Evolutionary conservation across 2,329 filamentous ascomycete species (phyloP), one percentile per base, ranked within the genome.

Genomic region (Pseudogymnoascus sp.): DNA sequence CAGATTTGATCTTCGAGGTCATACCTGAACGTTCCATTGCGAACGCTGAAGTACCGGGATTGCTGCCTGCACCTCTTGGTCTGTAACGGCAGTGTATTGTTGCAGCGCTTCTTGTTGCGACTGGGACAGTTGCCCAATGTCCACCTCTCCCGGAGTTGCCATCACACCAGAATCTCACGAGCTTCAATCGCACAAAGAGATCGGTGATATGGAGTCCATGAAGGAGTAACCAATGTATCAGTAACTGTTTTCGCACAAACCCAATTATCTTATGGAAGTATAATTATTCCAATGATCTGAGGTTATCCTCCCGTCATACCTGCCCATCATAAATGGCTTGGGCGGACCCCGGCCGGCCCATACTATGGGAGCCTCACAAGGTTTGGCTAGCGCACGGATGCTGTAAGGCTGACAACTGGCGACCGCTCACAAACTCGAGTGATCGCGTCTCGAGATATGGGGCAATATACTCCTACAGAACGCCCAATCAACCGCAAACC

Each of bases 21-120:
- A 38, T 75, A 92, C 90, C 80, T 93, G 90, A 0, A 96, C 89
- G 73, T 97, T 99, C 95, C 95, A 99, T 80, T 97, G 88, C 63
- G 92, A 96, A 66, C 92, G 82, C 68, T 88, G 84, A 1, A 99
- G 80, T 4, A 99, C 75, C 1, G 90, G 86, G 59, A 96, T 80
- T 1, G 95, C 92, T 64, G 90, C 86, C 46, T 85, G 82, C 50
- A 86, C 75, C 21, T 91, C 88, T 75, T 97, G 92, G 69, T 93
- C 87, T 26, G 95, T 97, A 60, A 99, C 89, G 61, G 89, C 84
- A 15, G 88, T 91, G 76, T 92, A 96, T 72, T 96, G 93, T 70
- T 96, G 88, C 26, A 99, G 84, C 56, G 91, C 89, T 61, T 88
- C 84, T 75, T 91, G 91, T 79, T 97, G 92, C 68, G 83, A 83